Evolutionary conservation across 2,329 filamentous ascomycete genomes (phyloP).

Genomic region (Falciphora oryzae): DNA sequence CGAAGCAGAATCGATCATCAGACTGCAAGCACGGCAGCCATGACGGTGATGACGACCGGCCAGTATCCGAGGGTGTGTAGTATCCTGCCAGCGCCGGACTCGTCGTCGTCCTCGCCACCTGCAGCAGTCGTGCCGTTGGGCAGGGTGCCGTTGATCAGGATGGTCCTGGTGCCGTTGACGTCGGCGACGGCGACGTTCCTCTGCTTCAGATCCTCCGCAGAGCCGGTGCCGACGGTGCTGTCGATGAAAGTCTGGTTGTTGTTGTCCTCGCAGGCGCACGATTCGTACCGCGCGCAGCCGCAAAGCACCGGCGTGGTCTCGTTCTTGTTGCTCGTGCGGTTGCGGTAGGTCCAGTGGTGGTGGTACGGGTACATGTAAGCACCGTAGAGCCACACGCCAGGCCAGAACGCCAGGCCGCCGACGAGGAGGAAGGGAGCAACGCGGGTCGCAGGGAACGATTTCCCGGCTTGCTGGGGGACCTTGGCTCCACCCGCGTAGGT

Average conservation of each 20-base stretch:
- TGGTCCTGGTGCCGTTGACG: conserved; percentile 56
- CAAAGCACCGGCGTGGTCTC: conserved; percentile 57
- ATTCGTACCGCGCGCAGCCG: conserved; percentile 48
- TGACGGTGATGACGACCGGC: conserved; percentile 40
- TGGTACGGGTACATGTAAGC: conserved; percentile 56
- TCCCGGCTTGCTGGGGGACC: conserved; percentile 55
- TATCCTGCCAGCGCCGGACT: conserved; percentile 28
- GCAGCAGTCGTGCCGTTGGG: conserved; percentile 58
- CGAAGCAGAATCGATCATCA: not conserved
- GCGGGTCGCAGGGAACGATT: conserved; percentile 40
- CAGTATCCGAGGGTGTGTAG: conserved; percentile 40
- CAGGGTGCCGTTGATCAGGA: conserved; percentile 72
- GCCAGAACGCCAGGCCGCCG: conserved; percentile 51
- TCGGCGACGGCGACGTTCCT: conserved; percentile 54
- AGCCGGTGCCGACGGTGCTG: conserved; percentile 60
- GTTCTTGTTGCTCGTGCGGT: conserved; percentile 44
- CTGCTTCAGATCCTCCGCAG: conserved; percentile 53
- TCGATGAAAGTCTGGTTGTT: conserved; percentile 52
- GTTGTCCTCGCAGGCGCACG: conserved; percentile 67
- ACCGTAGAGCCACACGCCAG: conserved; percentile 58
- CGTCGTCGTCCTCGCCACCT: conserved; percentile 36
- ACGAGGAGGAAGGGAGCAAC: conserved; percentile 46
- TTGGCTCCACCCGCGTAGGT: conserved; percentile 60
- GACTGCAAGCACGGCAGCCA: conserved; percentile 21
- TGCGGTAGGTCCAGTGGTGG: conserved; percentile 44